A percentile compares a stretch with the other conserved stretches of the same genome.
These are phyloP conservation scores for Trichoderma koningii DNA, from an alignment of 2,329 filamentous ascomycete genomes.

Conservation along the genomic window DNA sequence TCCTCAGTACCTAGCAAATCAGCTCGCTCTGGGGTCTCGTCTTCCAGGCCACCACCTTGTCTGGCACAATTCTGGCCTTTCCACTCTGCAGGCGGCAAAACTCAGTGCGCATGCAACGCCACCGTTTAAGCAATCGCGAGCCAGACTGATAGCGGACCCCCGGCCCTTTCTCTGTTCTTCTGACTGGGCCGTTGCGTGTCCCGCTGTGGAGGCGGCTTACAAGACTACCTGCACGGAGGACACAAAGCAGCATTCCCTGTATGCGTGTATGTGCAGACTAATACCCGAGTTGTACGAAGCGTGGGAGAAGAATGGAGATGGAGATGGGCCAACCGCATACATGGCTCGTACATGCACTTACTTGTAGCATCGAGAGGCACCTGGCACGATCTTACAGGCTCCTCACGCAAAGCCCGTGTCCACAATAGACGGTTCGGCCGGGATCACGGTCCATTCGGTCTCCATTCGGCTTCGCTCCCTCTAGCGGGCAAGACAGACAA, in stretches of 20 bases:
- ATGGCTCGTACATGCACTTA: slow-evolving; percentile 18
- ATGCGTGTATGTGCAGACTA: slow-evolving; percentile 11
- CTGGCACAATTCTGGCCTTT: slow-evolving; percentile 21
- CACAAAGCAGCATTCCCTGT: slow-evolving; percentile 12
- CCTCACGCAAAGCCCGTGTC: slow-evolving; percentile 21
- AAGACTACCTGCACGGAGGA: slow-evolving; percentile 10
- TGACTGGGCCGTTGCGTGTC: slow-evolving; percentile 16
- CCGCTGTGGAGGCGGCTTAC: slow-evolving; percentile 27
- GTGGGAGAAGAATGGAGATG: slow-evolving; percentile 13
- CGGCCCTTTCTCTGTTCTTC: not conserved
- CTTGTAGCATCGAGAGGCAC: slow-evolving; percentile 11
- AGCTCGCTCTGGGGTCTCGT: not conserved
- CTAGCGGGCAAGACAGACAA: slow-evolving; percentile 6
- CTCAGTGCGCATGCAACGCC: slow-evolving; percentile 21
- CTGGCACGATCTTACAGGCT: slow-evolving; percentile 26
- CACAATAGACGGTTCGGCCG: slow-evolving; percentile 15
- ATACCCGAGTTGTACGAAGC: slow-evolving; percentile 22
- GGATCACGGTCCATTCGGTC: slow-evolving; percentile 1
- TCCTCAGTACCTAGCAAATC: slow-evolving; percentile 6
- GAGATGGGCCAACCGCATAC: slow-evolving; percentile 13
- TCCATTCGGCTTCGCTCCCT: slow-evolving; percentile 10
- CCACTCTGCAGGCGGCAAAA: slow-evolving; percentile 24
- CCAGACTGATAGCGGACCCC: slow-evolving; percentile 18
- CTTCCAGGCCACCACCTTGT: slow-evolving; percentile 16
- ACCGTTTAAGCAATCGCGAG: slow-evolving; percentile 21